phyloP scores from a whole-genome alignment of 257 asterid genomes.

The Echites panduratus region DNA sequence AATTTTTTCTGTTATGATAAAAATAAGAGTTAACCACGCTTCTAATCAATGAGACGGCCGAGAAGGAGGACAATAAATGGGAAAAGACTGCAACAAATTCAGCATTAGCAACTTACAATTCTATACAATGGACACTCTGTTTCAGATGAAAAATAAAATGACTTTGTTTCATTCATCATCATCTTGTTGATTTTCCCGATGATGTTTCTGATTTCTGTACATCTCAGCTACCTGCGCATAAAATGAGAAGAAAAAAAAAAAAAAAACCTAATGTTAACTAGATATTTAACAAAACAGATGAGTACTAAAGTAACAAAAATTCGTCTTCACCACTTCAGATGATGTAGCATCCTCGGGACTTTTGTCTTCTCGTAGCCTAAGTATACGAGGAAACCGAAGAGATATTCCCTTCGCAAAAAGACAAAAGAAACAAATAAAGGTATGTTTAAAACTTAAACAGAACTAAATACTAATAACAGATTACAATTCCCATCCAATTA shows the following conservation, averaged over 20 bases:
- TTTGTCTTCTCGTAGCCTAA: constrained; percentile 85
- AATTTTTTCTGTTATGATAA: no score
- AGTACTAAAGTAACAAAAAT: neutral
- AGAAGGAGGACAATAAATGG: neutral
- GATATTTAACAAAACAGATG: neutral
- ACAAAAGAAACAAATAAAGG: constrained; percentile 18
- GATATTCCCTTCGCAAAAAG: constrained; percentile 65
- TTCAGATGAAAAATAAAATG: constrained; percentile 9
- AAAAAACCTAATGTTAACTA: neutral
- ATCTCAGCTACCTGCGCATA: constrained; percentile 68
- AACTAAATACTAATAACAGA: neutral
- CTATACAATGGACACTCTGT: constrained; percentile 24
- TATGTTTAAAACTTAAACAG: neutral
- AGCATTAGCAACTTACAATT: neutral
- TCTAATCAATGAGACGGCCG: neutral
- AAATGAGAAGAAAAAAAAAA: neutral
- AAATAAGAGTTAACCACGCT: neutral
- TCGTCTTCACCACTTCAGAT: constrained; percentile 61
- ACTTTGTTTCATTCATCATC: constrained; percentile 48
- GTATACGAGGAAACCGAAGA: constrained; percentile 76
- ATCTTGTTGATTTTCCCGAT: constrained; percentile 37
- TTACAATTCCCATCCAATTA: neutral
- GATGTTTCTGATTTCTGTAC: constrained; percentile 64
- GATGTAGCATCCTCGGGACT: constrained; percentile 84
- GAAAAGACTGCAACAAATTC: neutral